phyloP scores from a whole-genome alignment of 495 filamentous ascomycete genomes.

The Talaromyces trachyspermus region DNA sequence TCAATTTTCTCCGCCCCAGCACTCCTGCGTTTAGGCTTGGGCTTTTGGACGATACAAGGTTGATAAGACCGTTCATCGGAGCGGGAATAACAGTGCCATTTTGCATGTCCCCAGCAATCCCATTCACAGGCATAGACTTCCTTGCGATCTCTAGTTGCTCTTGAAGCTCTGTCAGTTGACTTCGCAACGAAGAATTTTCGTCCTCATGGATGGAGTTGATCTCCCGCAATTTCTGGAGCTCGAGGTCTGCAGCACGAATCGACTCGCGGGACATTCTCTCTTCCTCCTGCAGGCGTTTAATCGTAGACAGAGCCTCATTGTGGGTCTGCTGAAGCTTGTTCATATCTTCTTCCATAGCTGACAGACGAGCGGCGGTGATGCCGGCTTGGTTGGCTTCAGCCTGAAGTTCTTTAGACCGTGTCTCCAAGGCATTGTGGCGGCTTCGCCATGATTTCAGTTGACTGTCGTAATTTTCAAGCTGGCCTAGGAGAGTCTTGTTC shows the following conservation, averaged over 20 bases:
- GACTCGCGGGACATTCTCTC: constrained; percentile 74
- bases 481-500: constrained; percentile 79
- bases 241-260: constrained; percentile 63
- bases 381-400: constrained; percentile 95
- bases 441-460: constrained; percentile 93
- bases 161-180: constrained; percentile 83
- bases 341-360: constrained; percentile 91
- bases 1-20: constrained; percentile 82
- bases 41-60: constrained; percentile 95
- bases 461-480: constrained; percentile 92
- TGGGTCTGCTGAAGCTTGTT: constrained; percentile 78
- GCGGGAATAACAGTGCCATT: constrained; percentile 55
- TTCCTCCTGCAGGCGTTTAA: constrained; percentile 91
- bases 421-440: constrained; percentile 86
- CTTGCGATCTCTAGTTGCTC: constrained; percentile 87
- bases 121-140: constrained; percentile 50
- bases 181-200: constrained; percentile 75
- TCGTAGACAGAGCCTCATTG: constrained; percentile 75
- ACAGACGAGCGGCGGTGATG: constrained; percentile 81
- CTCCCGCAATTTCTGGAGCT: constrained; percentile 68
- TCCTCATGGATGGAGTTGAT: constrained; percentile 64
- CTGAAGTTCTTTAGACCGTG: constrained; percentile 85
- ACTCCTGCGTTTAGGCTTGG: constrained; percentile 91
- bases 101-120: constrained; percentile 53
- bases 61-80: constrained; percentile 75